Base-by-base conservation (phyloP, 2,329 filamentous ascomycete species). In the Knoxdaviesia capensis region DNA sequence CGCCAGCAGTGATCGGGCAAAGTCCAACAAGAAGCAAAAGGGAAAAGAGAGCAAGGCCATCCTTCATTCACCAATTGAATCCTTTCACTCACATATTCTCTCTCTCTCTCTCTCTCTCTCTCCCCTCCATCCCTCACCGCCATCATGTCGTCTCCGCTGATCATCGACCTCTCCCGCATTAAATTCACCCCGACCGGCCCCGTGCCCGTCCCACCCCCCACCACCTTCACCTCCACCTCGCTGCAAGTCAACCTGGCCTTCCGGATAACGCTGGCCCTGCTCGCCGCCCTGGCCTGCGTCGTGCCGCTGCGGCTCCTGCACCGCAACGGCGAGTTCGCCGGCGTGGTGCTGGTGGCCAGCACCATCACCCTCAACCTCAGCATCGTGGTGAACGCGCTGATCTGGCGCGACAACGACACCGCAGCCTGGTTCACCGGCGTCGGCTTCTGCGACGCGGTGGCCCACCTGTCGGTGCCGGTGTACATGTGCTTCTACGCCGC, bases 371-470 rank as follows among this genome's bases (percentile, higher is more conserved):
- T 62, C 50, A 71, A 71, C 54, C n/a, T 65, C 36, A 51, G 65
- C 42, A 66, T 64, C 39, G 52, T 68, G 42, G 31, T 68, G 56
- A 69, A 68, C 53, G 55, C 68, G 1, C 56, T 69, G 30, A 58
- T 72, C 47, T 76, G 71, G 71, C 61, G 56, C 45, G 53, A 65
- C 50, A 59, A 75, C 50, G 54, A 73, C 51, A 62, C 66, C 44
- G 50, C 49, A 32, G 47, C 46, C 33, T 75, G 71, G 70, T 73
- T 59, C 57, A 53, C 59, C 3, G 71, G 71, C 41, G 52, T 57
- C 29, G 68, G 66, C 11, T 62, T 68, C 54, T 76, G 71, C 49
- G 71, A 76, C 48, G 7, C 72, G 33, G 59, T 68, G 48, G 51
- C 61, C 8, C 69, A 65, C 35, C 39, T 60, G 41, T 65, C 63